Conservation (phyloP, 148 eudicot genomes). For the Euryodendron excelsum region DNA sequence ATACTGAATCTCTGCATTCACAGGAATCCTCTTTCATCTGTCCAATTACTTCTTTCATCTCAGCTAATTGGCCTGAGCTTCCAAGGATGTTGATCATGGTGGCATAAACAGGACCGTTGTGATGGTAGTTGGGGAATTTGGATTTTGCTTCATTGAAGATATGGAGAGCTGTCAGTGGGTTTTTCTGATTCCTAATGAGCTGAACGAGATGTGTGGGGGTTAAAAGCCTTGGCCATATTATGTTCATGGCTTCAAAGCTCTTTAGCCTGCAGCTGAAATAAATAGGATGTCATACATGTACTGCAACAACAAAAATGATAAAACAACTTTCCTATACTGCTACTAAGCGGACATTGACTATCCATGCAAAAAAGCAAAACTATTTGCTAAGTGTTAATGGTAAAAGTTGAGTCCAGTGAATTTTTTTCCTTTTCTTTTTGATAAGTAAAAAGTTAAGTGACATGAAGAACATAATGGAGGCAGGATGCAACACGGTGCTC, state of each 20-base stretch:
- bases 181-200: constrained; percentile 50
- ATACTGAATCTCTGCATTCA: constrained; percentile 66
- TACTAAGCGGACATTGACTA: neutral
- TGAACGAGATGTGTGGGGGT: constrained; percentile 57
- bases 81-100: constrained; percentile 76
- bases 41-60: constrained; percentile 70
- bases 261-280: constrained; percentile 16
- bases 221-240: constrained; percentile 61
- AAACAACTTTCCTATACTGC: neutral
- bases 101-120: constrained; percentile 76
- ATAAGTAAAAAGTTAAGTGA: neutral
- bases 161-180: constrained; percentile 44
- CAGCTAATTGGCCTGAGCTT: constrained; percentile 45
- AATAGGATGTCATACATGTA: neutral
- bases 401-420: neutral
- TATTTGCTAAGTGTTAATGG: too few species aligned
- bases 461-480: constrained; percentile 1
- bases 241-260: constrained; percentile 24
- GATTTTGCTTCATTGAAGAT: constrained; percentile 65
- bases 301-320: neutral
- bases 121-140: constrained; percentile 63
- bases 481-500: neutral
- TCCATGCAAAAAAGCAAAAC: neutral
- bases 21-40: constrained; percentile 79
- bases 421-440: neutral